Evolutionary conservation across 2,329 filamentous ascomycete species (phyloP), one percentile per base, ranked within the genome.

Genomic region (Elsinoe arachidis): DNA sequence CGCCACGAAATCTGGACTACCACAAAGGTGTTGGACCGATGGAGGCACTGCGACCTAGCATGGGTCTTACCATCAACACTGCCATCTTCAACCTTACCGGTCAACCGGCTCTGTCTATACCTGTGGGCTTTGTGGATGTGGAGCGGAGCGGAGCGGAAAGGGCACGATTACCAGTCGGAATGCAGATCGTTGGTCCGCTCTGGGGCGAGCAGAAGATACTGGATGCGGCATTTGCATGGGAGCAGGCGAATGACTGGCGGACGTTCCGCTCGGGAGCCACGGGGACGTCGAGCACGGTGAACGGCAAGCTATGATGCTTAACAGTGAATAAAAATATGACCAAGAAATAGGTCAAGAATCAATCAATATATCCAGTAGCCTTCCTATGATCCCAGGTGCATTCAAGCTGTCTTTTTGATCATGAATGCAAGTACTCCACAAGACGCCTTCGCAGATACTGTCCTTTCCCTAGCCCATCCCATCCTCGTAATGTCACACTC

Each of bases 11-110:
- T 35, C 12, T 35, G 23, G 26, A 51, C 26, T 51, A 35, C 14
- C 26, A 51, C 26, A 35, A 19, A 35, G 46, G 26, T 10, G 73
- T 78, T 2, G 75, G 75, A 1, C 74, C 75, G 2, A 66, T 73
- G 14, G 72, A 75, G 46, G 76, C 74, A 15, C 77, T 80, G 47
- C 71, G 72, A 54, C 76, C 76, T 10, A 78, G 76, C 33, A 76
- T 82, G 34, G 80, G 81, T 0, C 63, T 80, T 58, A 80, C 77
- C 0, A 74, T 72, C 14, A 83, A 84, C 61, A 84, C 80, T 3
- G 76, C 77, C 9, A 72, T 76, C 2, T 83, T 83, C 66, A 80
- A 83, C 62, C 72, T 78, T 2, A 82, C 79, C 0, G 80, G 80
- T 0, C 80, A 82, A 61, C 80, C 80, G 0, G 80, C 78, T 0